phyloP scores from a whole-genome alignment of 1,139 yeast species.

The Entelexis sorbosivorans region DNA sequence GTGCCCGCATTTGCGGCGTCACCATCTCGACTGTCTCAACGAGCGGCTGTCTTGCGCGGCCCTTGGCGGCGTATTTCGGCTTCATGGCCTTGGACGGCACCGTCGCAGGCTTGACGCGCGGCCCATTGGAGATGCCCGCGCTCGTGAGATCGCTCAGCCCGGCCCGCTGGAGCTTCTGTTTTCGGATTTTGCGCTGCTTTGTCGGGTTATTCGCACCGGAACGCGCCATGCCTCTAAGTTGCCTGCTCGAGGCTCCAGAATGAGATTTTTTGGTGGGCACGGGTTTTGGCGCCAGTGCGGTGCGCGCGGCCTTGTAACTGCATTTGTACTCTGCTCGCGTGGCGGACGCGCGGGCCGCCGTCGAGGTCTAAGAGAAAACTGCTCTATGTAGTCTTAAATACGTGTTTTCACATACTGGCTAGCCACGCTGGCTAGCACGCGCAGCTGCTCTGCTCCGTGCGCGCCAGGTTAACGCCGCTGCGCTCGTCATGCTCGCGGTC shows the following conservation, averaged over 20 bases:
- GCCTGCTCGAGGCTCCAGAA: not conserved
- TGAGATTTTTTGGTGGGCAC: constrained; percentile 1
- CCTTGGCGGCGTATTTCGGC: not conserved
- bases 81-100: not conserved
- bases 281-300: no score
- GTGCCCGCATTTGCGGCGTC: constrained; percentile 3
- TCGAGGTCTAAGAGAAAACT: not conserved
- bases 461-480: constrained; percentile 21
- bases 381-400: not conserved
- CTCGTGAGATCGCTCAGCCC: not conserved
- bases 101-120: not conserved
- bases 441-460: constrained; percentile 26
- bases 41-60: not conserved
- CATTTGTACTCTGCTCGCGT: no score
- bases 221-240: not conserved
- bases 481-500: constrained; percentile 24
- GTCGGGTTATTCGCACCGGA: not conserved
- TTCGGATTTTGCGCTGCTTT: not conserved
- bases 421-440: constrained; percentile 17
- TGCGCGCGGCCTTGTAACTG: no score
- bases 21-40: not conserved
- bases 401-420: not conserved
- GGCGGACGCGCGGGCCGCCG: no score
- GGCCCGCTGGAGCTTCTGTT: constrained; percentile 1
- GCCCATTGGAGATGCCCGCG: not conserved